phyloP scores from a whole-genome alignment of 129 eudicot genomes.

The Pseudognaphalium luteoalbum region DNA sequence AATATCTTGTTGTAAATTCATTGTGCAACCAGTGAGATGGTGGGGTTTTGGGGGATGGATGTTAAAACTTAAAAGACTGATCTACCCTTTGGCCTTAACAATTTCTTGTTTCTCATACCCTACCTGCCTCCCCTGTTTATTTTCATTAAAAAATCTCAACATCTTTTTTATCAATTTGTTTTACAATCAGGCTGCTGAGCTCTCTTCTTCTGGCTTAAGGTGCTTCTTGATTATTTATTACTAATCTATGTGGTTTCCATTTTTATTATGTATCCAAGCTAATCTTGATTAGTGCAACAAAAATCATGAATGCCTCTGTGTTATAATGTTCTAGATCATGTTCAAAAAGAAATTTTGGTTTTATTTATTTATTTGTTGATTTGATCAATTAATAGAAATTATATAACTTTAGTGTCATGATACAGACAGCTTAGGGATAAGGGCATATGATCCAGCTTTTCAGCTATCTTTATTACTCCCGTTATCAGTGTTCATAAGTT shows the following conservation, averaged over 20 bases:
- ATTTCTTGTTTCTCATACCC: background rate
- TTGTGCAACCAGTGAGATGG: constrained; percentile 7
- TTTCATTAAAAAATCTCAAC: constrained; percentile 6
- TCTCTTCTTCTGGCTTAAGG: constrained; percentile 30
- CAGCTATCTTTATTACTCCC: background rate
- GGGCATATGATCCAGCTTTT: constrained; percentile 11
- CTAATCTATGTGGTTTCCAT: too few species aligned
- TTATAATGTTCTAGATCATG: constrained; percentile 16
- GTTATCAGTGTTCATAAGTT: constrained; percentile 3
- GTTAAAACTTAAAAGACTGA: background rate
- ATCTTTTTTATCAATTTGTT: background rate
- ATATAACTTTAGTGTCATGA: background rate
- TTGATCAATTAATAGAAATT: background rate
- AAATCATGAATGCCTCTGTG: background rate
- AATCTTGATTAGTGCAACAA: too few species aligned
- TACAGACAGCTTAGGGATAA: background rate
- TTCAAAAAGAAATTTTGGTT: background rate
- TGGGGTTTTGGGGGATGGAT: constrained; percentile 8
- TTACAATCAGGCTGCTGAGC: constrained; percentile 5
- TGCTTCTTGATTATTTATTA: constrained; percentile 10
- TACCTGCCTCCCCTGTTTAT: constrained; percentile 16
- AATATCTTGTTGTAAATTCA: background rate
- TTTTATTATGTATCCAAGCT: too few species aligned
- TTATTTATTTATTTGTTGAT: background rate
- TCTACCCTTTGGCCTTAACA: constrained; percentile 1